Percentiles rank a stretch among this genome's conserved stretches.
Evolutionary conservation across 805 yeast genomes (phyloP).

Genomic region (Komagataella kurtzmanii): DNA sequence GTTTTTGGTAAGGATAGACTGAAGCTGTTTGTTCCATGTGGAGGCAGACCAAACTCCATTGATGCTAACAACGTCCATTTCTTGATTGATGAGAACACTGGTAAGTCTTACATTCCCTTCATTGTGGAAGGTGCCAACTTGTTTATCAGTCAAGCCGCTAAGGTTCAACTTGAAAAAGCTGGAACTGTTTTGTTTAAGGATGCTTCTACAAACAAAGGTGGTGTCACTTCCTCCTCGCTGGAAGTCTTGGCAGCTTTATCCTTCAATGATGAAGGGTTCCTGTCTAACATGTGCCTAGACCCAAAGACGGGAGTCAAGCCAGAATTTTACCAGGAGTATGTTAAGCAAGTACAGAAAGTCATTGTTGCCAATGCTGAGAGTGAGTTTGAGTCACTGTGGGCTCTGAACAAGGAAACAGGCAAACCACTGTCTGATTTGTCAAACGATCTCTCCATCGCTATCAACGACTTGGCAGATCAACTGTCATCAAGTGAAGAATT

Average conservation of each 20-base stretch:
- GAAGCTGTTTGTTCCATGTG: slow-evolving; percentile 93
- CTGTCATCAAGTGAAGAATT: slow-evolving; percentile 68
- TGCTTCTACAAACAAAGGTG: slow-evolving; percentile 96
- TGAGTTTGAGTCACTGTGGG: slow-evolving; percentile 85
- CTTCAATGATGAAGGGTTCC: slow-evolving; percentile 74
- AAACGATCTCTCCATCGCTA: slow-evolving; percentile 72
- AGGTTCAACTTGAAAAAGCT: slow-evolving; percentile 70
- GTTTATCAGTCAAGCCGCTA: slow-evolving; percentile 90
- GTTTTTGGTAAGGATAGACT: slow-evolving; percentile 43
- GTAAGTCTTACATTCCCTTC: slow-evolving; percentile 67
- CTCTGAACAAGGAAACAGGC: slow-evolving; percentile 50
- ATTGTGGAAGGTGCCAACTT: slow-evolving; percentile 96
- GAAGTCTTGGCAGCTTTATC: slow-evolving; percentile 93
- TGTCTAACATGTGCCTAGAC: slow-evolving; percentile 65
- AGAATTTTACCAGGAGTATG: slow-evolving; percentile 70
- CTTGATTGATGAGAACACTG: slow-evolving; percentile 63
- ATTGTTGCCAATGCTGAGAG: slow-evolving; percentile 66
- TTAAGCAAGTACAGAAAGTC: slow-evolving; percentile 65
- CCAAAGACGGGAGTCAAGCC: slow-evolving; percentile 42
- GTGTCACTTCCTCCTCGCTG: slow-evolving; percentile 92
- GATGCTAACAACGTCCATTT: slow-evolving; percentile 69
- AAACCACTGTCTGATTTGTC: slow-evolving; percentile 56
- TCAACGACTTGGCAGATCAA: slow-evolving; percentile 78
- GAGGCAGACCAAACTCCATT: slow-evolving; percentile 96
- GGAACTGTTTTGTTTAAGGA: slow-evolving; percentile 87